Evolutionary conservation across 139 green algal species (phyloP).

Genomic region (Coelastrella sp.): DNA sequence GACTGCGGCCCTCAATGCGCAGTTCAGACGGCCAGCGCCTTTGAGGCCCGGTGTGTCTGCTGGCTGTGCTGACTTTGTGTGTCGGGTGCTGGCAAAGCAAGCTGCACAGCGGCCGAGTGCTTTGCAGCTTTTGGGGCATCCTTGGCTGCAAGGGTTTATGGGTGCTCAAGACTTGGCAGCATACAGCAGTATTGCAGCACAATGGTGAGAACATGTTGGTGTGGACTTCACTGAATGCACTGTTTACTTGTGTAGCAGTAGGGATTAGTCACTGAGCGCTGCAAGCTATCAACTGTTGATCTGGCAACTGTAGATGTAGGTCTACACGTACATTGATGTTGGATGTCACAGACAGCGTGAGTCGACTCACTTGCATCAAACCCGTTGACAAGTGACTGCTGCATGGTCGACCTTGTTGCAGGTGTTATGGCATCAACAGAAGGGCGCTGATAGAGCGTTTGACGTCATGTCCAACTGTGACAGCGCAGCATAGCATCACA

Average conservation of each 20-base stretch:
- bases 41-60: constrained; percentile 5
- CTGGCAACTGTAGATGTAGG: no score
- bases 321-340: no score
- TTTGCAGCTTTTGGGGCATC: constrained; percentile 59
- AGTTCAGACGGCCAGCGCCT: constrained; percentile 12
- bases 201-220: constrained; percentile 3
- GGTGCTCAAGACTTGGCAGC: background rate
- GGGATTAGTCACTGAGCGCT: no score
- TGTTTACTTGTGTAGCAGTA: no score
- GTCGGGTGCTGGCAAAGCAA: constrained; percentile 44
- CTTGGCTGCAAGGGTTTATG: constrained; percentile 53
- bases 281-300: no score
- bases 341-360: no score
- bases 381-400: background rate
- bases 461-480: background rate
- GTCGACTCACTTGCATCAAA: background rate
- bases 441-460: background rate
- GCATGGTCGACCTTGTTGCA: background rate
- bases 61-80: constrained; percentile 52
- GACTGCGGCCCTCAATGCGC: background rate
- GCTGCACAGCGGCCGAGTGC: constrained; percentile 57
- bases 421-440: background rate
- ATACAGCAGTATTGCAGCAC: background rate
- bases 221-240: no score
- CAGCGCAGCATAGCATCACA: background rate